Evolutionary conservation across 116 monocot genomes (phyloP), one percentile per base, ranked within the genome.

Genomic region (Phalaenopsis hybrid): DNA sequence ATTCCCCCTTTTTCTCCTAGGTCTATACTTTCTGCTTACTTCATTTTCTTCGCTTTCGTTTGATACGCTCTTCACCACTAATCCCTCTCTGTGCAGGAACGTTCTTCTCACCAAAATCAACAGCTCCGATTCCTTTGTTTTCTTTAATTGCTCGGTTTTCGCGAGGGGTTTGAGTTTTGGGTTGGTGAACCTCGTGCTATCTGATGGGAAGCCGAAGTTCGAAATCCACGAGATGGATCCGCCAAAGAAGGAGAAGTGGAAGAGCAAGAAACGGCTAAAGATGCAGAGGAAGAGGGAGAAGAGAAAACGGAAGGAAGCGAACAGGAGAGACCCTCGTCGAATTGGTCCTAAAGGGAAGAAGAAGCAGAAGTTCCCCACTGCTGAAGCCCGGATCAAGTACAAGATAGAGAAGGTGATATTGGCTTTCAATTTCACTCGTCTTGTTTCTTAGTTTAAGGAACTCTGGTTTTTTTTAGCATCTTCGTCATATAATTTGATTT

Each of bases 241-340:
- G 46, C 81, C 88, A 6, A 88, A 74, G 84, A 91, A 91, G 85
- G 87, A 85, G 59, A 93, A 90, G 83, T 95, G 87, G 82, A 80
- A 78, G 80, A 87, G 89, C 8, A 98, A 95, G 88, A 95, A 90
- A 89, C 80, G 92, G 81, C 84, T 95, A 18, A 98, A 98, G 90
- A 51, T 87, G 84, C 87, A 93, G 89, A 72, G 98, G 88, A 93
- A 89, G 88, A 82, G 92, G 77, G 98, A 98, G 85, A 94, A 90
- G 88, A 81, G 70, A 84, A 95, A 88, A 93, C 76, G 95, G 86
- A 90, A 83, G 84, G 93, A 90, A 82, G 95, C 92, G 6, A 95
- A 90, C 80, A 86, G 73, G 80, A 86, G 83, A 25, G 94, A 98
- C 49, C 98, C 95, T 0, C 82, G 98, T 11, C 57, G 92, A 15